Evolutionary conservation across 2,329 filamentous ascomycete species (phyloP).

Genomic region (Didymella arachidicola): DNA sequence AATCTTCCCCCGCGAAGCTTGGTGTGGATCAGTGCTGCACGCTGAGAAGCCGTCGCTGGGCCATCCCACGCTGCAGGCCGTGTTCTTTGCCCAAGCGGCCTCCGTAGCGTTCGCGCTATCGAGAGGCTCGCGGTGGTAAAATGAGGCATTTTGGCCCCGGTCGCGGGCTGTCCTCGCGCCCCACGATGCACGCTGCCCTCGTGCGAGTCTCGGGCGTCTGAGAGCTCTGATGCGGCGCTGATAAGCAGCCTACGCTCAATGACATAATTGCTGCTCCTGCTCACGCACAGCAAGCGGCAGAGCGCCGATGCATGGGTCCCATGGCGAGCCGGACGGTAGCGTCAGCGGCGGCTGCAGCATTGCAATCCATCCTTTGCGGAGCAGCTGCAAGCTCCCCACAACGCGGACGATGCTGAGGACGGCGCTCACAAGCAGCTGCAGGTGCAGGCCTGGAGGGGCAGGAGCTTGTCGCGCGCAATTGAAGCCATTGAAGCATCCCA

Average conservation of each 20-base stretch:
- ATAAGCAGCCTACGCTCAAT: conserved; percentile 19
- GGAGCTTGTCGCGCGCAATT: conserved; percentile 7
- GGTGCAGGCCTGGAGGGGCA: background rate
- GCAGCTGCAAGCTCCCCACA: conserved; percentile 22
- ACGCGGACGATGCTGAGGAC: conserved; percentile 1
- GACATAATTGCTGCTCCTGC: conserved; percentile 22
- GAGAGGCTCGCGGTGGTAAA: conserved; percentile 18
- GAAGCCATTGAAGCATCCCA: background rate
- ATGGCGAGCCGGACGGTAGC: conserved; percentile 19
- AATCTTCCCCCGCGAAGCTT: conserved; percentile 21
- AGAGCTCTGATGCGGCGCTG: conserved; percentile 5
- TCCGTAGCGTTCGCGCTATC: conserved; percentile 22
- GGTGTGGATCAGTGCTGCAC: conserved; percentile 13
- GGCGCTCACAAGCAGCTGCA: conserved; percentile 1
- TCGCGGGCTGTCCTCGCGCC: conserved; percentile 17
- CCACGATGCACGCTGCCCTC: conserved; percentile 17
- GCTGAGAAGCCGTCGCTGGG: conserved; percentile 11
- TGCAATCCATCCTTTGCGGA: conserved; percentile 17
- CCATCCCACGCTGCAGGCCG: conserved; percentile 19
- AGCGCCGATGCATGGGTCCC: conserved; percentile 14
- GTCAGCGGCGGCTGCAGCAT: conserved; percentile 26
- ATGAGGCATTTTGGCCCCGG: conserved; percentile 24
- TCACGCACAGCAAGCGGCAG: conserved; percentile 11
- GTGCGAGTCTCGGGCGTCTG: conserved; percentile 20
- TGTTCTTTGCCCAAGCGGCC: conserved; percentile 13